A percentile compares a stretch with the other conserved stretches of the same genome.
Conservation (phyloP, 192 early-diverging fungal species). For the Backusella tarrabulga region DNA sequence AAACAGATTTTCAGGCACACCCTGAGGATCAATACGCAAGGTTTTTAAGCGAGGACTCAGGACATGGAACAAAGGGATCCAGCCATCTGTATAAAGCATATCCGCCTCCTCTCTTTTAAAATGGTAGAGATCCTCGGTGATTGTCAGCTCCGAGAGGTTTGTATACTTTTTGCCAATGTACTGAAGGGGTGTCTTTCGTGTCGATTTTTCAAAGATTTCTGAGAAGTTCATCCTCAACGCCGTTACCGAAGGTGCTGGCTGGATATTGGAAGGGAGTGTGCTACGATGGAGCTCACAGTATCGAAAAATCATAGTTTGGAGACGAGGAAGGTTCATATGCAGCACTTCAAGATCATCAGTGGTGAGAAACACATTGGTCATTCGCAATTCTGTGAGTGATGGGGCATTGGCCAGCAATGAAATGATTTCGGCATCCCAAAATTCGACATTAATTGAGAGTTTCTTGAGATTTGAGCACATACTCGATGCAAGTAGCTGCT, state of each 20-base stretch:
- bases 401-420: background rate
- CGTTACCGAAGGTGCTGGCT: background rate
- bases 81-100: background rate
- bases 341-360: background rate
- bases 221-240: background rate
- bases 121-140: background rate
- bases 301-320: background rate
- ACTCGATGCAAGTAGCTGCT: background rate
- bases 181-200: background rate
- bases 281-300: background rate
- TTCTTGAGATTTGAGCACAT: background rate
- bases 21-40: background rate
- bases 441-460: background rate
- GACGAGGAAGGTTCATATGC: background rate
- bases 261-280: background rate
- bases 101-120: background rate
- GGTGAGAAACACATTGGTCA: background rate
- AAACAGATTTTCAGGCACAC: background rate
- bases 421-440: conserved; percentile 1
- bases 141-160: background rate
- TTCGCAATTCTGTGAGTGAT: background rate
- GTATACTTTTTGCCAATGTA: background rate
- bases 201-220: background rate
- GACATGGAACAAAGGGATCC: background rate
- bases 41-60: background rate